Conservation (phyloP, 495 filamentous ascomycete genomes). For the Podospora sp. region DNA sequence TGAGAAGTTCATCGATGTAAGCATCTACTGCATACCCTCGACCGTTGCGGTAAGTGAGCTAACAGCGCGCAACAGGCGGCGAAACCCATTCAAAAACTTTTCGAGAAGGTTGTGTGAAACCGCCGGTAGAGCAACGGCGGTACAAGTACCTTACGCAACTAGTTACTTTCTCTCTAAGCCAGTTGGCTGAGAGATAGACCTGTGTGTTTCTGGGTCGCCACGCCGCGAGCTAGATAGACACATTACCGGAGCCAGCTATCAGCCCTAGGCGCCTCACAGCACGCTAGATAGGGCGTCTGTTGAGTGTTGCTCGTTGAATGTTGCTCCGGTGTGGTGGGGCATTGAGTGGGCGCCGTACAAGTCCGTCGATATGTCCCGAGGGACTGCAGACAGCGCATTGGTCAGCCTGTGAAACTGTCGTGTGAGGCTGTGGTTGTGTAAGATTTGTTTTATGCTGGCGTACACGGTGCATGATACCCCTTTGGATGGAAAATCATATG, state of each 20-base stretch:
- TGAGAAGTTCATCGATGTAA: constrained; percentile 84
- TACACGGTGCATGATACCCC: background rate
- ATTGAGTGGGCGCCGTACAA: background rate
- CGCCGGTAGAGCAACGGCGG: background rate
- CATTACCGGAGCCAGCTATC: background rate
- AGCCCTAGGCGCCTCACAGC: background rate
- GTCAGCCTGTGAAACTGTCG: too few species aligned
- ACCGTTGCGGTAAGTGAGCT: background rate
- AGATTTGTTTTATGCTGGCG: background rate
- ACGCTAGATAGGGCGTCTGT: background rate
- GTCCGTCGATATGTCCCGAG: background rate
- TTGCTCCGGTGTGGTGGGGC: background rate
- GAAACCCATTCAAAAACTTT: constrained; percentile 81
- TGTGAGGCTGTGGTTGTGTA: background rate
- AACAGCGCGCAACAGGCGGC: constrained; percentile 59
- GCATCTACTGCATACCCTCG: constrained; percentile 22
- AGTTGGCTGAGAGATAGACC: background rate
- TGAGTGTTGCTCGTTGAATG: too few species aligned
- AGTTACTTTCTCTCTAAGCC: background rate
- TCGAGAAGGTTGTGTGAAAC: constrained; percentile 67
- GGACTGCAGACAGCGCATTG: background rate
- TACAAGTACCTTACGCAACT: background rate
- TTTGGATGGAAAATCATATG: background rate
- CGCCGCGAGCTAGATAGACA: background rate
- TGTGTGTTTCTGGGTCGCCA: background rate